Evolutionary conservation across 805 yeast genomes (phyloP), one percentile per base, ranked within the genome.

Genomic region (Sugiyamaella valdiviana): DNA sequence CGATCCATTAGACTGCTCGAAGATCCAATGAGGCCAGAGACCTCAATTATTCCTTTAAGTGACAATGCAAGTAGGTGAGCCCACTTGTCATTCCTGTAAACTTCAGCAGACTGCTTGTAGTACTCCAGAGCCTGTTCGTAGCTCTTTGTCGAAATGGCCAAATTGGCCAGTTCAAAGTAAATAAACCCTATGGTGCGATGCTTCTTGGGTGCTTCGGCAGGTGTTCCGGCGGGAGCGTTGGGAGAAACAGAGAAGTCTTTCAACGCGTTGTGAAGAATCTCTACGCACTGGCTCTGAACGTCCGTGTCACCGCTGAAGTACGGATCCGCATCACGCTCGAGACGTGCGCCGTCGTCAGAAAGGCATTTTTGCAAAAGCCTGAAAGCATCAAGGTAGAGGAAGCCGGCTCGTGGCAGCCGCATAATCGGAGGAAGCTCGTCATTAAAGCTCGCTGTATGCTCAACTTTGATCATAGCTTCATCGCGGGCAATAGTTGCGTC

Each of bases 101-200:
- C 54, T 1, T 67, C 64, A 3, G 69, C 53, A 0, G 77, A 64
- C 1, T 66, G 65, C 39, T 72, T 68, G 53, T 62, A 75, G 48
- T 69, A 64, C 47, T 70, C 69, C 22, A 70, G 59, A 0, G 82
- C 73, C 60, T 66, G 65, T 7, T 69, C 70, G 54, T 57, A 75
- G 23, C 39, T 73, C 64, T 6, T 55, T 40, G 26, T 46, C 36
- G 0, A 47, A 39, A 48, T 58, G 70, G 52, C 71, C 68, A 46
- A 70, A 74, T 42, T 79, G 1, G 76, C 88, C 6, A 81, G 60
- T 52, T 75, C 71, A 63, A 72, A 77, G 55, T 72, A 69, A 12
- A 76, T 61, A 55, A 67, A 76, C 0, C 72, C 63, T 24, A 72
- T 68, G 2, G 71, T 51, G 51, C 80, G 62, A 26, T 57, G 62